Evolutionary conservation across 352 stramenopile species (phyloP).

Genomic region (Phytophthora lateralis): DNA sequence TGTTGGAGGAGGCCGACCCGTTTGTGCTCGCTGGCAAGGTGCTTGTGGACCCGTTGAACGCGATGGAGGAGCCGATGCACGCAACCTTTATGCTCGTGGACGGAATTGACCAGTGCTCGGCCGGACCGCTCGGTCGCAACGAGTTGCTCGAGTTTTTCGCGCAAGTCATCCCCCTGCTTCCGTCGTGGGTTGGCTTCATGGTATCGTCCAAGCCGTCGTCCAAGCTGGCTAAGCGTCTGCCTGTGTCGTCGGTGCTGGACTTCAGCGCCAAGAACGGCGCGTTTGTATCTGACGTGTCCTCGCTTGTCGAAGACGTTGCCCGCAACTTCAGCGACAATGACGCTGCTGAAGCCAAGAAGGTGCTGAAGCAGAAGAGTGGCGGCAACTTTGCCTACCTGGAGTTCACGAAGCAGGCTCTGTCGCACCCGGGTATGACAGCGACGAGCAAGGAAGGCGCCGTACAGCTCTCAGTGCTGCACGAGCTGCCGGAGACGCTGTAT

Average conservation of each 20-base stretch:
- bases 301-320: slow-evolving; percentile 66
- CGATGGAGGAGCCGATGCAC: slow-evolving; percentile 67
- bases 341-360: slow-evolving; percentile 43
- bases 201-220: slow-evolving; percentile 73
- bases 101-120: slow-evolving; percentile 72
- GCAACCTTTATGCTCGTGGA: slow-evolving; percentile 76
- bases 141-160: slow-evolving; percentile 76
- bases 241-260: slow-evolving; percentile 72
- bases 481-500: slow-evolving; percentile 79
- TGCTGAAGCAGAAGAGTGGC: slow-evolving; percentile 71
- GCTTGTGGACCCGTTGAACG: slow-evolving; percentile 72
- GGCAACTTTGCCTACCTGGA: slow-evolving; percentile 84
- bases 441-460: slow-evolving; percentile 52
- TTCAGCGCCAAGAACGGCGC: slow-evolving; percentile 69
- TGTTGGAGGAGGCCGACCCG: slow-evolving; percentile 77
- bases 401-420: slow-evolving; percentile 80
- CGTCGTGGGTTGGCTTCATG: slow-evolving; percentile 73
- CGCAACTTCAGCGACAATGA: slow-evolving; percentile 54
- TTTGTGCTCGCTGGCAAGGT: slow-evolving; percentile 73
- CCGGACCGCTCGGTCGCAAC: slow-evolving; percentile 45
- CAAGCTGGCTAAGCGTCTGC: slow-evolving; percentile 61
- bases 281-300: slow-evolving; percentile 61
- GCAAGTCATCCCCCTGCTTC: slow-evolving; percentile 61
- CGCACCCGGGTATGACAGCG: slow-evolving; percentile 56
- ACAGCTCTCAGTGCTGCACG: slow-evolving; percentile 64